Percentiles rank a stretch among this genome's conserved stretches.
phyloP scores from a whole-genome alignment of 495 filamentous ascomycete genomes.

The Annulohypoxylon stygium region DNA sequence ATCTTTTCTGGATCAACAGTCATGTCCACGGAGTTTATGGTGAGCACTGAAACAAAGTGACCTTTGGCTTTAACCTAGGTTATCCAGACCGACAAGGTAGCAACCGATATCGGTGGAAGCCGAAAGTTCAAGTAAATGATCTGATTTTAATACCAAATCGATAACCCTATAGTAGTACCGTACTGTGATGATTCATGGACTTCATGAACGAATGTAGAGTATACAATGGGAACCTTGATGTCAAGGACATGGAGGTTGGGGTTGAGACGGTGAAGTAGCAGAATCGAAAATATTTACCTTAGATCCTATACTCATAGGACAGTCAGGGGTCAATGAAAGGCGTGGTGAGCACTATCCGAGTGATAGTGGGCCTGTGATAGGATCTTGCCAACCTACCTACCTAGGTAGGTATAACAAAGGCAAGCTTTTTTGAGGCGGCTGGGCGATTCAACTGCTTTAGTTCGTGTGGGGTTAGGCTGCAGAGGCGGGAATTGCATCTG shows the following conservation, averaged over 20 bases:
- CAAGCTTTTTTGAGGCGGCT: constrained; percentile 13
- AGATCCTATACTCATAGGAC: not conserved
- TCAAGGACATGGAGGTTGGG: constrained; percentile 11
- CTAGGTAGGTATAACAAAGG: constrained; percentile 3
- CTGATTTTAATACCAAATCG: constrained; percentile 5
- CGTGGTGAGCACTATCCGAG: not conserved
- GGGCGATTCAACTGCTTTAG: constrained; percentile 19
- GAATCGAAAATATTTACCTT: not conserved
- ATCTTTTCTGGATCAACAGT: constrained; percentile 35
- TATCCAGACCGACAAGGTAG: constrained; percentile 3
- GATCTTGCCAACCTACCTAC: not conserved
- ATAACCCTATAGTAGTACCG: not conserved
- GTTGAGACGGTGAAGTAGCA: constrained; percentile 12
- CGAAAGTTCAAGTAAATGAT: not conserved
- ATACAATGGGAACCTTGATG: constrained; percentile 3
- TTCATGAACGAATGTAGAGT: not conserved
- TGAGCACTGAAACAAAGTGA: not conserved
- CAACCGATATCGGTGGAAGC: constrained; percentile 37
- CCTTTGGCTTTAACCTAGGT: not conserved
- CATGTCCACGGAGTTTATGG: constrained; percentile 22
- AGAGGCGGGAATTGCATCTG: constrained; percentile 21
- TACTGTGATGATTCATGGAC: not conserved
- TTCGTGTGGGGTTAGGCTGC: constrained; percentile 31
- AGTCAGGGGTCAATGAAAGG: not conserved
- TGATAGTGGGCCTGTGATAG: not conserved